Percentiles rank a stretch among this genome's conserved stretches.
These are phyloP conservation scores for Quillaja saponaria DNA, from an alignment of 306 rosid genomes.

Conservation along the genomic window DNA sequence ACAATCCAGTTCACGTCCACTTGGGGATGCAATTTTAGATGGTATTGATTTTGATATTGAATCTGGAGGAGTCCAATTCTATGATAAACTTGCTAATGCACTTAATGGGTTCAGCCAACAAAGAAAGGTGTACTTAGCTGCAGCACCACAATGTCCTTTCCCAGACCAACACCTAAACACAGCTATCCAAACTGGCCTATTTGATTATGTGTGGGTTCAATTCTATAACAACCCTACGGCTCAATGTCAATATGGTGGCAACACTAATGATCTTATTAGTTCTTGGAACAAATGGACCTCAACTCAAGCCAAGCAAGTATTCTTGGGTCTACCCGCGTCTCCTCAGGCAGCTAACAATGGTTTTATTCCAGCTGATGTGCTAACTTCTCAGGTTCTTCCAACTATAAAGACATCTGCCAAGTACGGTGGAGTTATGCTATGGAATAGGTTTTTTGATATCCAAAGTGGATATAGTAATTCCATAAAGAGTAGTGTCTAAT, in stretches of 20 bases:
- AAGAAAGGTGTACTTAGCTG: conserved; percentile 36
- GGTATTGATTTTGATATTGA: conserved; percentile 71
- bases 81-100: conserved; percentile 45
- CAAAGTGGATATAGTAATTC: conserved; percentile 9
- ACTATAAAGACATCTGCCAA: conserved; percentile 40
- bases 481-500: background rate
- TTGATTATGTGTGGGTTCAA: conserved; percentile 72
- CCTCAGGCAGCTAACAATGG: conserved; percentile 54
- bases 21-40: conserved; percentile 53
- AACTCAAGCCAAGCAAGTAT: conserved; percentile 41
- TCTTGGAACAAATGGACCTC: conserved; percentile 66
- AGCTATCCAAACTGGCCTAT: conserved; percentile 52
- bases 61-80: conserved; percentile 24
- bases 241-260: conserved; percentile 46
- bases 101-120: conserved; percentile 27
- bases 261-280: conserved; percentile 34
- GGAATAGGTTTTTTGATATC: conserved; percentile 37
- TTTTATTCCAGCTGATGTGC: conserved; percentile 42
- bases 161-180: conserved; percentile 43
- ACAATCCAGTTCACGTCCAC: conserved; percentile 42
- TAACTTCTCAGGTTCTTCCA: conserved; percentile 49
- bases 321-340: conserved; percentile 71
- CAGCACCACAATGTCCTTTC: conserved; percentile 67
- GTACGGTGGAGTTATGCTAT: conserved; percentile 72
- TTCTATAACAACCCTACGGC: conserved; percentile 63